A percentile compares a stretch with the other conserved stretches of the same genome.
Conservation (phyloP, 345 rosid genomes). For the Corchorus capsularis region DNA sequence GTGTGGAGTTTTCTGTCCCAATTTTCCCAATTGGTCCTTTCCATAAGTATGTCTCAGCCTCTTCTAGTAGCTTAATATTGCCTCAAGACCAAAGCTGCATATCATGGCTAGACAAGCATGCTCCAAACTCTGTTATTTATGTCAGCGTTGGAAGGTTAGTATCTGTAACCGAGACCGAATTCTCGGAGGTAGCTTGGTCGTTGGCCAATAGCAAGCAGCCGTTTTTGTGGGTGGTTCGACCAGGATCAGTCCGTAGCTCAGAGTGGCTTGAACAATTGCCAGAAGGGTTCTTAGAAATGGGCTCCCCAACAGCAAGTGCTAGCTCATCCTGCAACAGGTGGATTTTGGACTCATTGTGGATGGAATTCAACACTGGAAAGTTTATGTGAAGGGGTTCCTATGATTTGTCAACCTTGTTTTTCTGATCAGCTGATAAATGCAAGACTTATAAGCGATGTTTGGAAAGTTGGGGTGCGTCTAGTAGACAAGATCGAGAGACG, state of each 20-base stretch:
- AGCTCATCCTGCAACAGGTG: constrained; percentile 55
- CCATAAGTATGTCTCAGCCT: constrained; percentile 36
- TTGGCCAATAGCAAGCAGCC: constrained; percentile 46
- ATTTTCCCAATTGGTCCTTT: constrained; percentile 53
- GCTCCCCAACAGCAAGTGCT: constrained; percentile 68
- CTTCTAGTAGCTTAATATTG: constrained; percentile 36
- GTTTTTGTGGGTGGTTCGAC: constrained; percentile 73
- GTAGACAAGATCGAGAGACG: constrained; percentile 38
- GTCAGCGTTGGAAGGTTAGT: constrained; percentile 67
- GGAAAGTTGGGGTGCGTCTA: constrained; percentile 56
- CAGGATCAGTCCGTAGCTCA: constrained; percentile 32
- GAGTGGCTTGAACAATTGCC: constrained; percentile 47
- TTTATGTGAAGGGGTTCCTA: constrained; percentile 60
- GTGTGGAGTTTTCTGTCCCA: constrained; percentile 33
- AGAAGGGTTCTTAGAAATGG: constrained; percentile 56
- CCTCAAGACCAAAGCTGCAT: constrained; percentile 36
- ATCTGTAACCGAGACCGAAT: constrained; percentile 34
- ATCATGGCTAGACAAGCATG: constrained; percentile 59
- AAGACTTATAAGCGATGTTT: constrained; percentile 47
- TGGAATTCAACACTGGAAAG: constrained; percentile 79
- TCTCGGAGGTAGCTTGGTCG: constrained; percentile 57
- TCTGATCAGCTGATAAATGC: constrained; percentile 63
- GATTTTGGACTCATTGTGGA: constrained; percentile 67
- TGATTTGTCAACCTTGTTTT: constrained; percentile 71
- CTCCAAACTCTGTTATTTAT: constrained; percentile 47